Evolutionary conservation across 148 eudicot genomes (phyloP).

Genomic region (Drosera capensis): DNA sequence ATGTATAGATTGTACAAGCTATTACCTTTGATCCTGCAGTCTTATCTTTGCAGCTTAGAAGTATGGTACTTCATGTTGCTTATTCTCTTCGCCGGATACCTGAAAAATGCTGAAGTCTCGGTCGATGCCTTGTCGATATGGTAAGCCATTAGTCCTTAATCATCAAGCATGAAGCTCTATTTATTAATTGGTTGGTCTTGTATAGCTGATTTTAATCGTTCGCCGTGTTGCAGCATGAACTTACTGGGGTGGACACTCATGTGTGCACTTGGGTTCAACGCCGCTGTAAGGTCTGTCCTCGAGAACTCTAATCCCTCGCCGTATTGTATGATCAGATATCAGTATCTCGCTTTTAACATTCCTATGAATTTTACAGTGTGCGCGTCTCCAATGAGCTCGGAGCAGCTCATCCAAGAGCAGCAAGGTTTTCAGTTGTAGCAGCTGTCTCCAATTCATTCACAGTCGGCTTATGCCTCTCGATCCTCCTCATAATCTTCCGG

Average conservation of each 20-base stretch:
- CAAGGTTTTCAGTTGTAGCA: constrained; percentile 30
- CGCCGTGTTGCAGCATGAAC: constrained; percentile 15
- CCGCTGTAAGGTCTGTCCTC: constrained; percentile 13
- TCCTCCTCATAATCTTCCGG: constrained; percentile 11
- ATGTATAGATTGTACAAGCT: too few species aligned
- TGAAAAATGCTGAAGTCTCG: constrained; percentile 10
- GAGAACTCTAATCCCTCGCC: neutral
- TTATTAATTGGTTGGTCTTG: neutral
- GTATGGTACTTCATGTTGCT: constrained; percentile 4
- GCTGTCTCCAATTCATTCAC: constrained; percentile 13
- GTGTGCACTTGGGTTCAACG: constrained; percentile 25
- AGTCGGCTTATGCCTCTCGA: constrained; percentile 15
- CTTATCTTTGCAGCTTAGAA: constrained; percentile 10
- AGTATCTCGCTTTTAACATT: neutral
- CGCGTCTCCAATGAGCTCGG: constrained; percentile 56
- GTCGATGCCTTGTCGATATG: constrained; percentile 7
- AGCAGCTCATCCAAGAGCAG: constrained; percentile 25
- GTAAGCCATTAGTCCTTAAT: neutral
- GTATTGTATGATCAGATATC: neutral
- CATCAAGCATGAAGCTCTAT: neutral
- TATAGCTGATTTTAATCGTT: too few species aligned
- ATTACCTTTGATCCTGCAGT: too few species aligned
- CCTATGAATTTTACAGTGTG: constrained; percentile 19
- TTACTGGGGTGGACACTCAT: constrained; percentile 19
- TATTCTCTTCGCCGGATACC: constrained; percentile 10